Conservation (phyloP, 164 flowering plant genomes). For the Tinospora cordifolia region DNA sequence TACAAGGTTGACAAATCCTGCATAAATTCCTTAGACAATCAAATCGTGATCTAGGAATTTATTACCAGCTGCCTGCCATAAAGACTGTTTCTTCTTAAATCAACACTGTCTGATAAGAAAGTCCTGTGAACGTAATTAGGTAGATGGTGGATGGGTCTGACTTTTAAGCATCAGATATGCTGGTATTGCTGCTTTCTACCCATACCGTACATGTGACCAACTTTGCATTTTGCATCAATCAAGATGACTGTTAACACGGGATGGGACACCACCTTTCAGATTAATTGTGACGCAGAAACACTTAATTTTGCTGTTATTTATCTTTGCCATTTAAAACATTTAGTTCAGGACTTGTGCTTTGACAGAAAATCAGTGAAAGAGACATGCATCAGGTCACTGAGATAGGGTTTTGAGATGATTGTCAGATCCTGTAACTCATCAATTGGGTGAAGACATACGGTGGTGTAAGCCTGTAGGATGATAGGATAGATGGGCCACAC, state of each 20-base stretch:
- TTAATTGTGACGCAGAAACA: not conserved
- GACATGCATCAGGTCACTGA: not conserved
- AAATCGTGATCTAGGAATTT: conserved; percentile 12
- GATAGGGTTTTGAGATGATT: not conserved
- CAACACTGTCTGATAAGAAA: not conserved
- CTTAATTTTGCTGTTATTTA: not conserved
- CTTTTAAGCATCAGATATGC: not conserved
- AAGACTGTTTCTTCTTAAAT: conserved; percentile 3
- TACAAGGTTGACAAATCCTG: conserved; percentile 24
- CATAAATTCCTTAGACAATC: conserved; percentile 16
- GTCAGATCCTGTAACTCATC: not conserved
- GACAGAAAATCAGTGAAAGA: conserved; percentile 1
- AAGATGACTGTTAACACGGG: not conserved
- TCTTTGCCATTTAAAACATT: not conserved
- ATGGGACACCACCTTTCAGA: conserved; percentile 3
- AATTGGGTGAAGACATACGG: not conserved
- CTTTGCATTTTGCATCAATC: conserved; percentile 8
- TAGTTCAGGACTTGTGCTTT: not conserved
- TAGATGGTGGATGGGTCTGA: conserved; percentile 10
- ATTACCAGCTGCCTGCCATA: conserved; percentile 11
- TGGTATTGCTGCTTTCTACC: conserved; percentile 11
- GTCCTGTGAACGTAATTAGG: conserved; percentile 13
- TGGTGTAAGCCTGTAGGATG: not conserved
- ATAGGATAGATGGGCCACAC: not conserved
- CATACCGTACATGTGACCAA: conserved; percentile 8